A percentile compares a stretch with the other conserved stretches of the same genome.
Evolutionary conservation across 495 filamentous ascomycete genomes (phyloP).

Genomic region (Penicillium simplicissimum): DNA sequence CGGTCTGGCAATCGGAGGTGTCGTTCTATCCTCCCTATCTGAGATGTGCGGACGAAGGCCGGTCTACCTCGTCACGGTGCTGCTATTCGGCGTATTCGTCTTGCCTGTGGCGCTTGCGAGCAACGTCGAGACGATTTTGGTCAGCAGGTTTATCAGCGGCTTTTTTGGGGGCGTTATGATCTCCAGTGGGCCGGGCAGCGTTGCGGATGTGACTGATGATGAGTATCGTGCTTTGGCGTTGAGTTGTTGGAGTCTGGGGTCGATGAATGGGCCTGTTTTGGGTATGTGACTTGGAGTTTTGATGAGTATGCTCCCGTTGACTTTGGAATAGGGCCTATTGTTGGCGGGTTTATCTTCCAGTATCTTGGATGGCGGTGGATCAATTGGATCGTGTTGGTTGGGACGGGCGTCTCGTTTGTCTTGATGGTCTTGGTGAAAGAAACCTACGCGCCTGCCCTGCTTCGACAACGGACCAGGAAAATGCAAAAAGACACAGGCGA

Average conservation of each 20-base stretch:
- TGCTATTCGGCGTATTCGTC: conserved; percentile 61
- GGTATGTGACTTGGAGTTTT: conserved; percentile 25
- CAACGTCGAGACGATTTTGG: conserved; percentile 64
- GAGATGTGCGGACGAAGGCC: conserved; percentile 73
- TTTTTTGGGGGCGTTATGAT: conserved; percentile 73
- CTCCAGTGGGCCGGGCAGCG: conserved; percentile 70
- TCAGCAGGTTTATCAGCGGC: conserved; percentile 51
- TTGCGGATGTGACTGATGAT: conserved; percentile 71
- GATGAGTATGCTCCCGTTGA: no score
- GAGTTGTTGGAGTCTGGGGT: conserved; percentile 67
- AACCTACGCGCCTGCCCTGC: conserved; percentile 66
- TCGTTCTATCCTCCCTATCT: conserved; percentile 71
- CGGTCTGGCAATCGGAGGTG: conserved; percentile 63
- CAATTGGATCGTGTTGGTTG: conserved; percentile 80
- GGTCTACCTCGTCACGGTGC: conserved; percentile 65
- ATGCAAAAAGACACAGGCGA: conserved; percentile 68
- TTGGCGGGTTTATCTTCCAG: conserved; percentile 70
- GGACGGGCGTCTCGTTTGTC: conserved; percentile 56
- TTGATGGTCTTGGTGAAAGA: conserved; percentile 56
- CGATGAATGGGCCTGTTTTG: conserved; percentile 68
- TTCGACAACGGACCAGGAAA: conserved; percentile 49
- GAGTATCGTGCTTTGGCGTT: conserved; percentile 66
- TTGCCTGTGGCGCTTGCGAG: conserved; percentile 69
- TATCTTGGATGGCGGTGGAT: conserved; percentile 85
- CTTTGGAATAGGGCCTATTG: conserved; percentile 51